Evolutionary conservation across 2,329 filamentous ascomycete species (phyloP).

Genomic region (Pseudogymnoascus sp.): DNA sequence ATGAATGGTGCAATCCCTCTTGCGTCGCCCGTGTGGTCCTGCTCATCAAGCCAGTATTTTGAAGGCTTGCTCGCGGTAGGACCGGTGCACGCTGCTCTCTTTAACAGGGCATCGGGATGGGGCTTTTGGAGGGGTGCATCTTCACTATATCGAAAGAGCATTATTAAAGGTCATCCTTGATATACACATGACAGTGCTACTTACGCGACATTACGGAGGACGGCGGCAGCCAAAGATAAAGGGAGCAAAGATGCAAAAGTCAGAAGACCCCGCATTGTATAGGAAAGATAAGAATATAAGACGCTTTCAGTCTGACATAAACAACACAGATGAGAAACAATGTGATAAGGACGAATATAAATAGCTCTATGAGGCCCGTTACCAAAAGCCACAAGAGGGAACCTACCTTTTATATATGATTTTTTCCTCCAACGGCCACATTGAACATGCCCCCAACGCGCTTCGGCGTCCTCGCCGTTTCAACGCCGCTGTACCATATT

Average conservation of each 20-base stretch:
- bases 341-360: not conserved
- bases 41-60: constrained; percentile 3
- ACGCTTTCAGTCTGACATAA: not conserved
- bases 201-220: not conserved
- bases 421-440: not conserved
- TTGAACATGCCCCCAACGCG: not conserved
- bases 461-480: not conserved
- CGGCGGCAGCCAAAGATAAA: not conserved
- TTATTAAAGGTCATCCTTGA: not conserved
- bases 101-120: not conserved
- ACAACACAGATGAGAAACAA: not conserved
- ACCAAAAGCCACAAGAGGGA: not conserved
- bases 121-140: not conserved
- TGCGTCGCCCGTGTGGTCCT: not conserved
- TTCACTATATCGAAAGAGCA: not conserved
- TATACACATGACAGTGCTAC: not conserved
- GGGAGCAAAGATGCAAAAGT: not conserved
- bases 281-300: not conserved
- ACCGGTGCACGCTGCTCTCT: not conserved
- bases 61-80: constrained; percentile 3
- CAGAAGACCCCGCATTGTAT: not conserved
- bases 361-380: not conserved
- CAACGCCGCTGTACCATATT: not conserved
- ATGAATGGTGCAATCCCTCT: not conserved
- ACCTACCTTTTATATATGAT: not conserved